A percentile compares a stretch with the other conserved stretches of the same genome.
Conservation (phyloP, 441 rosid genomes). For the Rhodomyrtus psidioides region DNA sequence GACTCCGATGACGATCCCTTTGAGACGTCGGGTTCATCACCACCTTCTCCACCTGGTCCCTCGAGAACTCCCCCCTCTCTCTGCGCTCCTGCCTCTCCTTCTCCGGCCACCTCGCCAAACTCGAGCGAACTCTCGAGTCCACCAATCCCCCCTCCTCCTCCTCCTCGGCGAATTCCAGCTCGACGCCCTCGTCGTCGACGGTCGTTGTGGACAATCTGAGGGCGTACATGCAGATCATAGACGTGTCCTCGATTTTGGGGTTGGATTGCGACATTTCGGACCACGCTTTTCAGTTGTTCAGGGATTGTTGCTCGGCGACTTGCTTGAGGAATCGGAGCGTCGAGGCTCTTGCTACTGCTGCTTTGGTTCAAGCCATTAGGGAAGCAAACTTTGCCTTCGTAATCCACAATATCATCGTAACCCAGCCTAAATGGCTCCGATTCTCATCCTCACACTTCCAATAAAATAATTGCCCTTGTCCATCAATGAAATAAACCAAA, state of each 20-base stretch:
- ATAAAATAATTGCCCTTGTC: too few species aligned
- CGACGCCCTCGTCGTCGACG: constrained; percentile 33
- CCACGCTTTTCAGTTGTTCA: constrained; percentile 77
- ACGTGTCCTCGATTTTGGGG: constrained; percentile 82
- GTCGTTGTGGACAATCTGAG: constrained; percentile 81
- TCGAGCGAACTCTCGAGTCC: constrained; percentile 71
- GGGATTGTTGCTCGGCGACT: constrained; percentile 95
- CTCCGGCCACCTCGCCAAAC: constrained; percentile 90
- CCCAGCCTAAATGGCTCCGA: too few species aligned
- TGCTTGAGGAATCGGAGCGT: constrained; percentile 87
- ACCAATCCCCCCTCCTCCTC: constrained; percentile 9
- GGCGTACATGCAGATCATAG: constrained; percentile 93
- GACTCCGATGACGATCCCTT: constrained; percentile 72
- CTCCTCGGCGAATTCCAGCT: constrained; percentile 10
- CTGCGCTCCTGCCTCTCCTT: constrained; percentile 68
- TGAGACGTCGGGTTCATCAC: constrained; percentile 83
- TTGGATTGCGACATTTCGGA: constrained; percentile 71
- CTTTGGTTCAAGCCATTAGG: constrained; percentile 91
- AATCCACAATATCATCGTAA: background rate
- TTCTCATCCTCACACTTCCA: too few species aligned
- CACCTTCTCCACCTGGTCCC: constrained; percentile 81
- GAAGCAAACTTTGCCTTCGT: constrained; percentile 32
- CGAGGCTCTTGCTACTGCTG: constrained; percentile 93
- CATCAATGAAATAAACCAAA: too few species aligned
- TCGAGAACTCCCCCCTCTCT: constrained; percentile 70